Evolutionary conservation across 805 yeast genomes (phyloP).

Genomic region (Hanseniaspora lindneri): DNA sequence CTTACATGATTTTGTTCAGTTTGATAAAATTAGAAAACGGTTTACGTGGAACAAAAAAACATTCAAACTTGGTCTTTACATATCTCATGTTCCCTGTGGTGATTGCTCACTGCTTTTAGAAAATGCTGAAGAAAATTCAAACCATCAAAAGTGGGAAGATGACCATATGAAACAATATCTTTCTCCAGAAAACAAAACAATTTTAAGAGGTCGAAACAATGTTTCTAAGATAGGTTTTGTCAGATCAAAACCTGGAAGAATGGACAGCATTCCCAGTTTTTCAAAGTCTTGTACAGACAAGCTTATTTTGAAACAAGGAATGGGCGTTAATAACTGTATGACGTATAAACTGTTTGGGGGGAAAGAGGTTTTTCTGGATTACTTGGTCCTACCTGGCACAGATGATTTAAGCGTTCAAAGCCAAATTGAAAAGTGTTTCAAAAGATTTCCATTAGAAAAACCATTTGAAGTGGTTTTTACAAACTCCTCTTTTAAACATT

Average conservation of each 20-base stretch:
- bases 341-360: neutral
- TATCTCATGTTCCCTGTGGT: constrained; percentile 82
- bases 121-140: constrained; percentile 11
- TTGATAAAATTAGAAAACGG: constrained; percentile 18
- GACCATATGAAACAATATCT: constrained; percentile 24
- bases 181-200: constrained; percentile 22
- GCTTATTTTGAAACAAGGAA: constrained; percentile 48
- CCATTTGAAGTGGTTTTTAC: constrained; percentile 19
- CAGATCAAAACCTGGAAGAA: constrained; percentile 86
- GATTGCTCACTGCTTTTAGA: constrained; percentile 56
- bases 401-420: neutral
- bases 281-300: constrained; percentile 90
- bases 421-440: neutral
- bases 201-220: constrained; percentile 53
- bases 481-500: constrained; percentile 16
- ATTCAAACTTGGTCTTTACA: constrained; percentile 43
- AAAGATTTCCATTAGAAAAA: neutral
- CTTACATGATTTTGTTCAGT: constrained; percentile 16
- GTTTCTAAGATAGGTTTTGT: constrained; percentile 50
- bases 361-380: neutral
- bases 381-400: neutral
- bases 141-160: constrained; percentile 17
- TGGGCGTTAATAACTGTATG: constrained; percentile 32
- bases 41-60: constrained; percentile 24
- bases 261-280: constrained; percentile 56